Conservation (phyloP, 176 grass and related monocot genomes). For the Themeda triandra region DNA sequence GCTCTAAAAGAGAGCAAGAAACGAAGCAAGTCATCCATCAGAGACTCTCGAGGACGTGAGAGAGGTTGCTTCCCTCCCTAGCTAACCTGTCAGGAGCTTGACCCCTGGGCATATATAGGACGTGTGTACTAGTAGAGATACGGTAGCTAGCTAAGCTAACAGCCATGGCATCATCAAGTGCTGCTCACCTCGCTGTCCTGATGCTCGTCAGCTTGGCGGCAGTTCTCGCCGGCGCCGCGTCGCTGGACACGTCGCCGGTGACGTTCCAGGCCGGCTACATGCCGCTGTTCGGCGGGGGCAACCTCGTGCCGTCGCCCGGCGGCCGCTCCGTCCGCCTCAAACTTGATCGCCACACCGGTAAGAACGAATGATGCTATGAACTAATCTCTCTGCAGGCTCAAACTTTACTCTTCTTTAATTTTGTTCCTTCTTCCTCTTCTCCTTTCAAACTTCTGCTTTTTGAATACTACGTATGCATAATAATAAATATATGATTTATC, state of each 20-base stretch:
- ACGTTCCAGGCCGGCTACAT: slow-evolving; percentile 56
- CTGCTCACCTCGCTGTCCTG: not conserved
- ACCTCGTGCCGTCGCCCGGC: slow-evolving; percentile 46
- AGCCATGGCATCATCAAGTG: not conserved
- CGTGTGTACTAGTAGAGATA: not conserved
- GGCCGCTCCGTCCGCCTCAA: slow-evolving; percentile 55
- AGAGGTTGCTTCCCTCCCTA: not conserved
- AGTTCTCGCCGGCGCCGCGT: not conserved
- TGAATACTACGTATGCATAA: not conserved
- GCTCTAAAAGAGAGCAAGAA: not conserved
- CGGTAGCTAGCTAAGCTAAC: not conserved
- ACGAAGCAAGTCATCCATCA: not conserved
- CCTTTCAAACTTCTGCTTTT: not conserved
- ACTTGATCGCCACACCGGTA: slow-evolving; percentile 70
- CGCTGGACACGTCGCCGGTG: slow-evolving; percentile 42
- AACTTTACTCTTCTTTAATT: no score
- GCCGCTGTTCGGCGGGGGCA: slow-evolving; percentile 70
- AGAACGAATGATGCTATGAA: not conserved
- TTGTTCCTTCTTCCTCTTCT: not conserved
- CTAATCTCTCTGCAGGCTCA: no score
- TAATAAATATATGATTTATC: not conserved
- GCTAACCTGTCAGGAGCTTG: not conserved
- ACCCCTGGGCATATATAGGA: not conserved
- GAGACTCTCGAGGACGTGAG: not conserved
- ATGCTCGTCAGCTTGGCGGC: not conserved